Evolutionary conservation across 108 stramenopile genomes (phyloP).

Genomic region (Skeletonema marinoi): DNA sequence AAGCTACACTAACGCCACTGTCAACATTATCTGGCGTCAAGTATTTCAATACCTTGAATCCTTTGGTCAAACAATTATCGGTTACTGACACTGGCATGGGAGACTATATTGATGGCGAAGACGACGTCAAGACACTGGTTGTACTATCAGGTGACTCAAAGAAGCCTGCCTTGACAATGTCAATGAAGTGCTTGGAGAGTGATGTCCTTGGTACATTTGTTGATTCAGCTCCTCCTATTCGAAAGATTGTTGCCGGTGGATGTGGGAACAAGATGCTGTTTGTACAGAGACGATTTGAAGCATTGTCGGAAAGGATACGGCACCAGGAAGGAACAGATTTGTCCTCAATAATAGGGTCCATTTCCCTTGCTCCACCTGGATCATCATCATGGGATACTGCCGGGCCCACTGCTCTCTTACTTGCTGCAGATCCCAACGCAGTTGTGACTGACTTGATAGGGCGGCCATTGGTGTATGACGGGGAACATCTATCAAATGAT

Average conservation of each 20-base stretch:
- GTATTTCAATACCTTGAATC: constrained; percentile 16
- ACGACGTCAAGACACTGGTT: constrained; percentile 24
- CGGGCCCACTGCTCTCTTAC: constrained; percentile 43
- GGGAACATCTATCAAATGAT: constrained; percentile 35
- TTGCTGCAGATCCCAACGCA: constrained; percentile 50
- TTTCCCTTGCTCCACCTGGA: constrained; percentile 44
- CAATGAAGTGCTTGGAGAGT: constrained; percentile 39
- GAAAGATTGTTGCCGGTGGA: constrained; percentile 40
- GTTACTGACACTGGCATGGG: background rate
- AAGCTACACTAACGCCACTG: background rate
- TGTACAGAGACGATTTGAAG: constrained; percentile 31
- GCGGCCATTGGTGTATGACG: constrained; percentile 42
- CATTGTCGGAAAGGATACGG: background rate
- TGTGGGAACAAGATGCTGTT: constrained; percentile 49
- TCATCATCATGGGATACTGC: constrained; percentile 54
- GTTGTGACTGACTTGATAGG: constrained; percentile 53
- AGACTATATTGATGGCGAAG: constrained; percentile 5
- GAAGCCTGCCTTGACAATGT: constrained; percentile 38
- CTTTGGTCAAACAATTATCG: constrained; percentile 2
- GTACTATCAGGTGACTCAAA: constrained; percentile 42
- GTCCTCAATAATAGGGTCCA: constrained; percentile 26
- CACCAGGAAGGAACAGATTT: background rate
- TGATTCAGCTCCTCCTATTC: constrained; percentile 13
- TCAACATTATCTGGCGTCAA: constrained; percentile 18
- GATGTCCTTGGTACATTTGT: constrained; percentile 2